Evolutionary conservation across 805 yeast species (phyloP), one percentile per base, ranked within the genome.

Genomic region (Candida patagonica): DNA sequence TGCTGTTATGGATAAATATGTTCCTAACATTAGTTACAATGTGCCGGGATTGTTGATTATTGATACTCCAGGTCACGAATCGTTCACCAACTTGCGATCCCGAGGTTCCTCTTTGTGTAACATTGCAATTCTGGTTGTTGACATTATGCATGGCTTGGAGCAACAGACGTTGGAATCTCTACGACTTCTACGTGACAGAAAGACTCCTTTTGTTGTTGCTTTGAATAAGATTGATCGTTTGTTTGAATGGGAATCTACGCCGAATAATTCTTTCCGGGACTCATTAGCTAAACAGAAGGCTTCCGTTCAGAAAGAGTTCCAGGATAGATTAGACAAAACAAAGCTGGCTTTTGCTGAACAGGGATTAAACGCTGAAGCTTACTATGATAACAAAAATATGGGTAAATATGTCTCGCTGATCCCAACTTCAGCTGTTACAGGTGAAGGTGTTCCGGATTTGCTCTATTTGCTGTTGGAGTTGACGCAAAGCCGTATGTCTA

Each of bases 1-100:
- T 21, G 81, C 77, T 34, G 94, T 82, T 37, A 89, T 92, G 96
- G 76, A 83, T 42, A 70, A 77, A 48, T 82, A 78, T 59, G 95
- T 85, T 61, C 82, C 83, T 57, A 78, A 79, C 59, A 71, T 81
- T 17, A 59, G 60, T 39, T 89, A 80, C 61, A 95, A 89, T 49
- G 97, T 92, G 42, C 99, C 99, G 42, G 99, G 99, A 68, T 69
- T 92, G 58, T 74, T 92, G 61, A 79, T 92, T 52, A 92, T 92
- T 55, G 99, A 92, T 69, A 92, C 99, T 2, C 99, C 99, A 54
- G 99, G 99, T 65, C 99, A 92, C 85, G 99, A 92, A 74, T 88
- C 97, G 45, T 92, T 92, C 75, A 78, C 96, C 36, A 92, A 92
- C 65, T 75, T 92, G 64, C 83, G 99, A 74, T 76, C 96, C 33